Evolutionary conservation across 108 stramenopile species (phyloP), one percentile per base, ranked within the genome.

Genomic region (Bacterosira constricta): DNA sequence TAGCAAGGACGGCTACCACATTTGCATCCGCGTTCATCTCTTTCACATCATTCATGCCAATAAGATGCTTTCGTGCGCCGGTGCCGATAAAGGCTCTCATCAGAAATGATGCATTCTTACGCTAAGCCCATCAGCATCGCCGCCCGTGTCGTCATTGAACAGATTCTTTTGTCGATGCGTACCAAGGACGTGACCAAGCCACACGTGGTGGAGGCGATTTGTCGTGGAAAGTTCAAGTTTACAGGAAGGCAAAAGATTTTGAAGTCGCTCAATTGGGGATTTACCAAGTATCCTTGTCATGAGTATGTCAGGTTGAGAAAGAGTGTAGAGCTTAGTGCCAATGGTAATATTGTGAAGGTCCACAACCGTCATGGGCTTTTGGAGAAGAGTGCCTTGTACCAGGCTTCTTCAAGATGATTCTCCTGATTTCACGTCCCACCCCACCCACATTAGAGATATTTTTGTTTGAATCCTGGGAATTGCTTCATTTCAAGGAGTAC

Each of bases 11-110:
- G 90, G 77, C 31, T 99, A 96, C 96, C 99, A 99, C 89, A 97
- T 99, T 70, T 96, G 99, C 63, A 90, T 97, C 61, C 90, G 98
- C 34, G 96, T 97, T 42, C 99, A 99, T 83, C 99, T 98, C 56
- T 99, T 93, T 96, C 98, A 99, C 74, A 97, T 99, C 41, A 83
- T 99, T 29, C 95, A 98, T 66, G 96, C 97, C 83, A 99, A 99
- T 78, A 99, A 99, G 90, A 99, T 99, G 99, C 95, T 99, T 94
- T 97, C 96, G 50, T 99, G 99, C 84, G 99, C 99, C 87, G 99
- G 99, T 74, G 99, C 99, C 68, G 99, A 99, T 97, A n/a, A n/a
- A 90, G 99, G 65, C 88, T 98, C 63, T 96, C 95, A 65, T 86
- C 88, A 66, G 99, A 98, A 59, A 99, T 99, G 99, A 93, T 98